These are phyloP conservation scores for Diversispora epigaea DNA, from an alignment of 192 early-diverging fungal species.

Conservation along the genomic window DNA sequence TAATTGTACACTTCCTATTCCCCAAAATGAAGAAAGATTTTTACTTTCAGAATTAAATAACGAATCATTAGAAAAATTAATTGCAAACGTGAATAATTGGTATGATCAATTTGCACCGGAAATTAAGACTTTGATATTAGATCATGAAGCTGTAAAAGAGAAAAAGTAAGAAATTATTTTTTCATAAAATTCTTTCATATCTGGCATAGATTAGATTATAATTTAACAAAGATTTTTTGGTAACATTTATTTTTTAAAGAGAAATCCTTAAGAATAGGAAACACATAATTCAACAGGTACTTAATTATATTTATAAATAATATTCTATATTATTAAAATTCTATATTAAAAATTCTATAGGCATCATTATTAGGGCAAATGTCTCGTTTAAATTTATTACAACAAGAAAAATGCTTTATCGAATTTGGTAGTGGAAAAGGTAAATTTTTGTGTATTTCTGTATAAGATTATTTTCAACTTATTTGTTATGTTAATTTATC, in stretches of 20 bases:
- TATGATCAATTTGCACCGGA: not conserved
- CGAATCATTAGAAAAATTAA: slow-evolving; percentile 10
- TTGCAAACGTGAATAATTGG: slow-evolving; percentile 19
- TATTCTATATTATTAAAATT: not conserved
- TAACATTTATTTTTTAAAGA: slow-evolving; percentile 18
- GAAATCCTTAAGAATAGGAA: slow-evolving; percentile 44
- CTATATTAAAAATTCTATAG: slow-evolving; percentile 32
- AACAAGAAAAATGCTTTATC: slow-evolving; percentile 57
- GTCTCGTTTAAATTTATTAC: slow-evolving; percentile 56
- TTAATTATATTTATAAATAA: not conserved
- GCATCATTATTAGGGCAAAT: slow-evolving; percentile 85
- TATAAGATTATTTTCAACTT: not conserved
- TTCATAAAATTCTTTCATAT: not conserved
- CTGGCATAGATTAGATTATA: not conserved
- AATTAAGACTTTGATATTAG: slow-evolving; percentile 5
- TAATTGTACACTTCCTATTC: slow-evolving; percentile 15
- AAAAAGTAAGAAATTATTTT: not conserved
- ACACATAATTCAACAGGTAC: slow-evolving; percentile 54
- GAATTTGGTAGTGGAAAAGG: slow-evolving; percentile 84
- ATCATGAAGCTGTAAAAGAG: slow-evolving; percentile 20
- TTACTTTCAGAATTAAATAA: slow-evolving; percentile 15
- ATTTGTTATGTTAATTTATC: not conserved
- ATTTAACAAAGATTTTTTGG: not conserved
- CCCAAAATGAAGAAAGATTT: slow-evolving; percentile 2
- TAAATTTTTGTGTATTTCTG: slow-evolving; percentile 29